A percentile compares a stretch with the other conserved stretches of the same genome.
Conservation (phyloP, 2,329 filamentous ascomycete species). For the Scopulariopsis brevicaulis region DNA sequence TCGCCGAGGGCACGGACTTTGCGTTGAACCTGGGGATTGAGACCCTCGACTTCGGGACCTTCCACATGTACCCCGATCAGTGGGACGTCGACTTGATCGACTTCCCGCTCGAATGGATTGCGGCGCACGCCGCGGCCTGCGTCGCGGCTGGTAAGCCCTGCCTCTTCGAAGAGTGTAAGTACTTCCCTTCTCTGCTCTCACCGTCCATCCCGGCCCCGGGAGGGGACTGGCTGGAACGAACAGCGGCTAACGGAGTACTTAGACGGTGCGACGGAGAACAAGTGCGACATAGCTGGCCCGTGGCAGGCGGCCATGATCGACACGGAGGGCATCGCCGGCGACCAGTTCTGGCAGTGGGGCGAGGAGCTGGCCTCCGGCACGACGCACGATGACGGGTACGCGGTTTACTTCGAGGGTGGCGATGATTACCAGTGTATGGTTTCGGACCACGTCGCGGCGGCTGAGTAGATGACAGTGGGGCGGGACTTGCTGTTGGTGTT, state of each 20-base stretch:
- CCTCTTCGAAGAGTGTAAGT: constrained; percentile 20
- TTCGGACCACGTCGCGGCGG: constrained; percentile 24
- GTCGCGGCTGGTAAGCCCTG: constrained; percentile 16
- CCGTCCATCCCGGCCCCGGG: no score
- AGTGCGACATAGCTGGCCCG: constrained; percentile 34
- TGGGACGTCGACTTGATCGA: constrained; percentile 8
- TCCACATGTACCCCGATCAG: constrained; percentile 17
- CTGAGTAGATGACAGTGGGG: constrained; percentile 4
- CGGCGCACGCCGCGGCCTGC: constrained; percentile 15
- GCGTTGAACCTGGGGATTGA: constrained; percentile 35
- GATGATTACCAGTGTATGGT: constrained; percentile 30
- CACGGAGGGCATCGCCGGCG: constrained; percentile 18
- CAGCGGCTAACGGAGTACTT: not conserved
- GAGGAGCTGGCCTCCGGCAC: constrained; percentile 26
- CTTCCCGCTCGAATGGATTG: constrained; percentile 11
- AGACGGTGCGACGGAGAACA: constrained; percentile 14
- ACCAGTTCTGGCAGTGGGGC: constrained; percentile 29
- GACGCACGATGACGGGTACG: constrained; percentile 30
- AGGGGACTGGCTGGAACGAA: no score
- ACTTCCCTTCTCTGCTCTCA: no score
- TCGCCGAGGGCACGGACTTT: constrained; percentile 38
- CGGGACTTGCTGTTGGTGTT: no score
- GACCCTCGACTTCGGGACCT: constrained; percentile 36
- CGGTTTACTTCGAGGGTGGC: constrained; percentile 26
- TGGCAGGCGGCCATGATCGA: constrained; percentile 22